Evolutionary conservation across 345 rosid genomes (phyloP), one percentile per base, ranked within the genome.

Genomic region (Toxicodendron radicans): DNA sequence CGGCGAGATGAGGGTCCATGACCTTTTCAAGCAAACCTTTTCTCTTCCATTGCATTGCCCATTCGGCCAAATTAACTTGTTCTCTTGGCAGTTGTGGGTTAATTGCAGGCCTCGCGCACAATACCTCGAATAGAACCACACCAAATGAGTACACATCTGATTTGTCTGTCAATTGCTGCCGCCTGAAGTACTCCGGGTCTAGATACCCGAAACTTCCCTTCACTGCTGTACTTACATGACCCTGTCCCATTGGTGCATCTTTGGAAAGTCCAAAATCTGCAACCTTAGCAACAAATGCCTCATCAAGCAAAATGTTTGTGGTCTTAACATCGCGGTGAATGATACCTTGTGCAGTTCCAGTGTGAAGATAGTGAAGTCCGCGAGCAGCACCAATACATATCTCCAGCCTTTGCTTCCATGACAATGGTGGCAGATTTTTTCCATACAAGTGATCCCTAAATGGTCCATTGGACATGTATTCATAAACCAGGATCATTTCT

Each of bases 291-390:
- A 91, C 94, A 45, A 89, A 91, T 54, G 85, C 83, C 45, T 90
- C 92, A 3, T 91, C 97, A 2, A 92, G 95, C 67, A 92, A 74
- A 66, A 92, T 92, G 72, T 92, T 92, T 38, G 97, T 92, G 24
- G 90, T 88, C 81, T 92, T 92, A 18, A 92, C 97, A 68, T 92
- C 97, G 2, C 97, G 90, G 72, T 92, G 97, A 70, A 92, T 92
- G 75, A 92, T 92, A 45, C 97, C 97, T 73, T 92, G 97, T 41
- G 97, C 92, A n/a, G 97, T 90, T 17, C 97, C 97, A 0, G 97
- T 91, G 79, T 91, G 97, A 45, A 91, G 76, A 79, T 91, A 91
- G 73, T 91, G 97, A 73, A 89, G 89, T 58, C 97, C 97, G 0
- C 94, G 89, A 17, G 97, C 97, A 11, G 97, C 74, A 10, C 97